Evolutionary conservation across 2,329 filamentous ascomycete species (phyloP).

Genomic region (Penicillium verrucosum): DNA sequence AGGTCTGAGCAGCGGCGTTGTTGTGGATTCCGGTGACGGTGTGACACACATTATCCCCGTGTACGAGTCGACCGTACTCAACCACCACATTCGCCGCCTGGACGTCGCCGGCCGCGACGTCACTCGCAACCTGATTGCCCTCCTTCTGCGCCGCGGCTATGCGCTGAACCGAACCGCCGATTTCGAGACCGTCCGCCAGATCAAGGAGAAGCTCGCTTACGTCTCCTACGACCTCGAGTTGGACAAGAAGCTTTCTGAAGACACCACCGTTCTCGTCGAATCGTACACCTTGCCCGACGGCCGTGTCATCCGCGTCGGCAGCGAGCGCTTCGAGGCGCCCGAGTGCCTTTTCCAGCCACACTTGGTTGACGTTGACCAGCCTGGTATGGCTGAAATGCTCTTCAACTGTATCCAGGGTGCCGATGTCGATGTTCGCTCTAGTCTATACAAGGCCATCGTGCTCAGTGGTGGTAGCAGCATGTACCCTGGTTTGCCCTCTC

Average conservation of each 20-base stretch:
- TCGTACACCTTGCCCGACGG: conserved; percentile 97
- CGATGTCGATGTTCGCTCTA: conserved; percentile 90
- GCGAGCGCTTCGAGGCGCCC: conserved; percentile 94
- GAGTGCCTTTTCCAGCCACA: conserved; percentile 99
- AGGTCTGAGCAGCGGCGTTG: conserved; percentile 90
- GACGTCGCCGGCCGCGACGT: conserved; percentile 97
- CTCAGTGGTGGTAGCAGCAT: conserved; percentile 96
- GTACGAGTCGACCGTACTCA: conserved; percentile 96
- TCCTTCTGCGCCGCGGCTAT: conserved; percentile 89
- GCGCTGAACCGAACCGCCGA: conserved; percentile 97
- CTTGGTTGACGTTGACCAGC: conserved; percentile 94
- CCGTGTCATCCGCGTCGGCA: conserved; percentile 91
- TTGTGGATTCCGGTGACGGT: conserved; percentile 96
- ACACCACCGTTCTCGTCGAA: conserved; percentile 95
- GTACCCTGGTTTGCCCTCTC: conserved; percentile 93
- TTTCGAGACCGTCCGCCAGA: conserved; percentile 97
- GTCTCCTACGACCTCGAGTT: conserved; percentile 97
- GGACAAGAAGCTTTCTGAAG: conserved; percentile 92
- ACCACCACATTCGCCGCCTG: conserved; percentile 88
- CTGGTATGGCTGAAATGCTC: conserved; percentile 91
- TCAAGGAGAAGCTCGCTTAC: conserved; percentile 99
- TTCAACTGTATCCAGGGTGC: conserved; percentile 98
- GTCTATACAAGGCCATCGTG: conserved; percentile 95
- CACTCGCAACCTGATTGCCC: conserved; percentile 94
- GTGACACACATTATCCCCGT: conserved; percentile 98